These are phyloP conservation scores for Nigrospora oryzae DNA, from an alignment of 2,329 filamentous ascomycete species.

Conservation along the genomic window DNA sequence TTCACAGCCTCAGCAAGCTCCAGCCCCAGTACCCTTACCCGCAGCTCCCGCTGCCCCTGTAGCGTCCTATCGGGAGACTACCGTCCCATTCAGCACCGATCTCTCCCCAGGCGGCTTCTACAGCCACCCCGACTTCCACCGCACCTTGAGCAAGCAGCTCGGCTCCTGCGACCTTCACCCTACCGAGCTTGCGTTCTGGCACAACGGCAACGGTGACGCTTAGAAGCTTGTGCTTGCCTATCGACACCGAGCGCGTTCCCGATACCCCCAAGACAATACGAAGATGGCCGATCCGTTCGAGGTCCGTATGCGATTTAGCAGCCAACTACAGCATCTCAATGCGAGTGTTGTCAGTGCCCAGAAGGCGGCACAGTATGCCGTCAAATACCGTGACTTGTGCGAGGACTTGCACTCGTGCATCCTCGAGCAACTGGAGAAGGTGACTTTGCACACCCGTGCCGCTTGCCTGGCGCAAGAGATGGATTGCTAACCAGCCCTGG, in stretches of 20 bases:
- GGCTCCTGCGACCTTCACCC: not conserved
- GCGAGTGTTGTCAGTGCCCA: slow-evolving; percentile 82
- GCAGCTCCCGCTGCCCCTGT: no score
- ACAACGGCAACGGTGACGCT: not conserved
- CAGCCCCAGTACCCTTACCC: no score
- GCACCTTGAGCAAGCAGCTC: not conserved
- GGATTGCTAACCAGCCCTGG: no score
- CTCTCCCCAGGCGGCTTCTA: not conserved
- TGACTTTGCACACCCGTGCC: slow-evolving; percentile 25
- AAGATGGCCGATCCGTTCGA: slow-evolving; percentile 80
- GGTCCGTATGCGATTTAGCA: slow-evolving; percentile 94
- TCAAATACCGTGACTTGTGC: slow-evolving; percentile 89
- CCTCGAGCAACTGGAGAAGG: slow-evolving; percentile 84
- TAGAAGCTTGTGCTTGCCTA: not conserved
- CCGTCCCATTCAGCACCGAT: no score
- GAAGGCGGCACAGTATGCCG: slow-evolving; percentile 89
- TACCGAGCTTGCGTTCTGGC: not conserved
- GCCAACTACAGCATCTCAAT: slow-evolving; percentile 81
- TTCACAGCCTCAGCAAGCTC: no score
- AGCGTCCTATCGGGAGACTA: no score
- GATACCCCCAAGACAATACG: not conserved
- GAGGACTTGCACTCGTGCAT: slow-evolving; percentile 98
- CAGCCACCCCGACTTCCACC: not conserved
- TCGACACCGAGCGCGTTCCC: not conserved
- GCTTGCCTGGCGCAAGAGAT: no score